These are phyloP conservation scores for Trichoderma oligosporum DNA, from an alignment of 2,329 filamentous ascomycete species.

Conservation along the genomic window DNA sequence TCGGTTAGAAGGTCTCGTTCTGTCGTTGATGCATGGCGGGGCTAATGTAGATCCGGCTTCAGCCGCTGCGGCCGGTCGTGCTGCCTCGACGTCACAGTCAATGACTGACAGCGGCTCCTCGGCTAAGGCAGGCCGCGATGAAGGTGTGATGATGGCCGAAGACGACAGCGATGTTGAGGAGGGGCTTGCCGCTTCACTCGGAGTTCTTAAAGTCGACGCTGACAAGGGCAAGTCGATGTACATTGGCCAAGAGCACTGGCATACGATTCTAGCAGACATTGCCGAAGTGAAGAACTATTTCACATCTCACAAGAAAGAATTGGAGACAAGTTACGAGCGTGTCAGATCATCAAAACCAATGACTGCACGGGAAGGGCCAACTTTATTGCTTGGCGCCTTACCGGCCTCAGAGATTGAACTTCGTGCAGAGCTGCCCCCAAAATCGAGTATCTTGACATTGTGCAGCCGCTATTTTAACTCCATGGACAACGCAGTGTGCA, in stretches of 20 bases:
- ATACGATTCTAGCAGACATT: conserved; percentile 74
- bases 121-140: conserved; percentile 51
- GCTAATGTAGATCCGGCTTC: conserved; percentile 45
- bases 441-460: conserved; percentile 77
- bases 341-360: conserved; percentile 66
- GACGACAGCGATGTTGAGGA: conserved; percentile 69
- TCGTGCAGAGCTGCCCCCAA: conserved; percentile 72
- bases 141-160: conserved; percentile 50
- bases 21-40: conserved; percentile 91
- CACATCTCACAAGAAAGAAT: conserved; percentile 76
- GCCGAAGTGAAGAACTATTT: conserved; percentile 94
- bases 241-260: conserved; percentile 80
- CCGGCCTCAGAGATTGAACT: conserved; percentile 72
- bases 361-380: conserved; percentile 60
- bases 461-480: conserved; percentile 90
- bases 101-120: conserved; percentile 44
- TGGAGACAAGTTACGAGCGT: conserved; percentile 75
- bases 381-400: conserved; percentile 73
- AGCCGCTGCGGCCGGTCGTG: conserved; percentile 32
- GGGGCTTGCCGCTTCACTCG: conserved; percentile 66
- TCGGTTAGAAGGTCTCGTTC: conserved; percentile 82
- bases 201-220: conserved; percentile 75
- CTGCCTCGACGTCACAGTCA: conserved; percentile 36
- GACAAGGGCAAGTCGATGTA: conserved; percentile 78
- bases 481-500: conserved; percentile 63